phyloP scores from a whole-genome alignment of 305 asterid genomes.

The Solanum aculeatissimum region DNA sequence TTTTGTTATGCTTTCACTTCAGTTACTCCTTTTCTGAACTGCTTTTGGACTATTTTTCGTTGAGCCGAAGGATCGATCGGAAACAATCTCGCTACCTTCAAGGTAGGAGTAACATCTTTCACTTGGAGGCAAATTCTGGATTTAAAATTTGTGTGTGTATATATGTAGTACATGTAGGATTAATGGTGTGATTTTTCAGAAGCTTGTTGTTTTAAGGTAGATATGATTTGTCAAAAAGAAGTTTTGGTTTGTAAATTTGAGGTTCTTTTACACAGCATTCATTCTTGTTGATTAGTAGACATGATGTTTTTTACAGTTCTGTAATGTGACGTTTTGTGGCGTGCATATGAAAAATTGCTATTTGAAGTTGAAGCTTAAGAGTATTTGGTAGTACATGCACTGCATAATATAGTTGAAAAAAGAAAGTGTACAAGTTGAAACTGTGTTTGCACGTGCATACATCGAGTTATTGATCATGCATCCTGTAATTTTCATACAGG shows the following conservation, averaged over 20 bases:
- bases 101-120: not conserved
- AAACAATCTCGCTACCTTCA: not conserved
- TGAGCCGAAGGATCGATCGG: not conserved
- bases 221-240: not conserved
- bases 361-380: not conserved
- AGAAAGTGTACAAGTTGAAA: not conserved
- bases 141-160: not conserved
- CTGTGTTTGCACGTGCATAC: not conserved
- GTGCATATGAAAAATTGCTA: not conserved
- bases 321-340: not conserved
- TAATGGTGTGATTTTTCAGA: not conserved
- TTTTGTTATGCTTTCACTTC: not conserved
- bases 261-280: not conserved
- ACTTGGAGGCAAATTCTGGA: not conserved
- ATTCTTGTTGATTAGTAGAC: not conserved
- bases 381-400: not conserved
- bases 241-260: not conserved
- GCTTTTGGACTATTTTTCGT: not conserved
- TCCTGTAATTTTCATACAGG: slow-evolving; percentile 20
- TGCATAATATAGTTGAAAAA: not conserved
- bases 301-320: not conserved
- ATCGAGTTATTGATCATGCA: not conserved
- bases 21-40: not conserved
- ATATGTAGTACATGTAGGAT: not conserved
- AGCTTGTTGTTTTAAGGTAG: not conserved